Percentiles rank a stretch among this genome's conserved stretches.
Conservation (phyloP, 805 yeast genomes). For the Ogataea ramenticola region DNA sequence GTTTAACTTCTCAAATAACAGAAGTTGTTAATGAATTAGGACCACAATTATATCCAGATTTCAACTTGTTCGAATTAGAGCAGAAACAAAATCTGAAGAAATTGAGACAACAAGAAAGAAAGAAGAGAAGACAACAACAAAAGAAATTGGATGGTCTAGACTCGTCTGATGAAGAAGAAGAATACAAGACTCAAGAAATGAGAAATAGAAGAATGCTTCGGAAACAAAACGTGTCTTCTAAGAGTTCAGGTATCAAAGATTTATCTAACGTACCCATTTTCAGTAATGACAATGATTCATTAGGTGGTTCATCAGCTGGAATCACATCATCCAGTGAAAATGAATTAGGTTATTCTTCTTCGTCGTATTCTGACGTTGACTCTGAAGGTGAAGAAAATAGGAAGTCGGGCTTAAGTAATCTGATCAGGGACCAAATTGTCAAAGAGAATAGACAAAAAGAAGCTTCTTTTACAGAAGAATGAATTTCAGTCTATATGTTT, state of each 20-base stretch:
- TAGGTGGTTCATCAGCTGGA: slow-evolving; percentile 20
- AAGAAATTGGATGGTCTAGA: slow-evolving; percentile 11
- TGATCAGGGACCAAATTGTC: slow-evolving; percentile 22
- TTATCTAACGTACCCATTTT: slow-evolving; percentile 47
- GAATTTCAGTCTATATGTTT: too few relatives aligned
- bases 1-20: slow-evolving; percentile 67
- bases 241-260: slow-evolving; percentile 32
- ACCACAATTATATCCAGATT: slow-evolving; percentile 81
- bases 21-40: slow-evolving; percentile 75
- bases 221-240: slow-evolving; percentile 13
- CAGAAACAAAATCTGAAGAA: slow-evolving; percentile 28
- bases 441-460: slow-evolving; percentile 23
- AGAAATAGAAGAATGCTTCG: slow-evolving; percentile 33
- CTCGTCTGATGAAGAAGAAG: slow-evolving; percentile 43
- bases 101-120: slow-evolving; percentile 19
- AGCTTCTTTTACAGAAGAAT: not conserved
- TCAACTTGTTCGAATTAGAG: slow-evolving; percentile 47
- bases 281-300: slow-evolving; percentile 33
- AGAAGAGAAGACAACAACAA: slow-evolving; percentile 9
- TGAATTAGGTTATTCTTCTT: slow-evolving; percentile 14
- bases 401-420: slow-evolving; percentile 5
- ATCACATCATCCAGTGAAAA: slow-evolving; percentile 22
- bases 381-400: slow-evolving; percentile 8
- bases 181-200: slow-evolving; percentile 38
- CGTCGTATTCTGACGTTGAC: slow-evolving; percentile 4